Percentiles rank a stretch among this genome's conserved stretches.
phyloP scores from a whole-genome alignment of 2,329 filamentous ascomycete species.

The Beauveria pseudobassiana region DNA sequence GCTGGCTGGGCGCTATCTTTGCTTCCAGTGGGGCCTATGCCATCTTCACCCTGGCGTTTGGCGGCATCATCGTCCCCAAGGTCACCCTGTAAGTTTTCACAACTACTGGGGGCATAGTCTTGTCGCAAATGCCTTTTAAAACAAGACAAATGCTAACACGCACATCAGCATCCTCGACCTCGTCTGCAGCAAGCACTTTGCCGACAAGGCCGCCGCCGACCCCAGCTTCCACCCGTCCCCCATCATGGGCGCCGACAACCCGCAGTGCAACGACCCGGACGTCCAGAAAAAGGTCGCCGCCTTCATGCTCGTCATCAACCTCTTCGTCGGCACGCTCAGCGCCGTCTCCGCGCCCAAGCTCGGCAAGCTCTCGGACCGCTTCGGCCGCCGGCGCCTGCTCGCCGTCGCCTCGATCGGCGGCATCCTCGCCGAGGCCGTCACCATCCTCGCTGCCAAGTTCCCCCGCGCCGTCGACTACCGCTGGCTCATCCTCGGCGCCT shows the following conservation, averaged over 20 bases:
- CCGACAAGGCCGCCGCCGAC: conserved; percentile 53
- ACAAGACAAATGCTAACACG: not conserved
- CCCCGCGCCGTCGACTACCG: conserved; percentile 67
- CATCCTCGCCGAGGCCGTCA: conserved; percentile 65
- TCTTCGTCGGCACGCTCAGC: conserved; percentile 69
- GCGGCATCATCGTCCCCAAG: conserved; percentile 77
- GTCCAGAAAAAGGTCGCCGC: conserved; percentile 70
- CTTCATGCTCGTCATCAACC: conserved; percentile 69
- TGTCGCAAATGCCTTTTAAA: not conserved
- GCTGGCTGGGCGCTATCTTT: too few relatives aligned
- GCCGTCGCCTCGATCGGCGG: conserved; percentile 67
- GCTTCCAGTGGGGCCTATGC: conserved; percentile 66
- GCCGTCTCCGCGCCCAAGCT: conserved; percentile 77
- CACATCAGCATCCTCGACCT: conserved; percentile 60
- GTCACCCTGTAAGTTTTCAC: conserved; percentile 58
- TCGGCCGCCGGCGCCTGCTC: conserved; percentile 70
- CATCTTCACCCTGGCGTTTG: conserved; percentile 78
- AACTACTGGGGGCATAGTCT: too few relatives aligned
- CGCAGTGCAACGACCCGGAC: conserved; percentile 71
- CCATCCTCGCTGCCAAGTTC: conserved; percentile 68
- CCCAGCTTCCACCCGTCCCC: conserved; percentile 55
- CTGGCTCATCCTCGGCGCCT: conserved; percentile 68
- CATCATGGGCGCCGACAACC: conserved; percentile 60
- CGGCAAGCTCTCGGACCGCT: conserved; percentile 78
- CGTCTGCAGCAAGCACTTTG: conserved; percentile 76